Base-by-base conservation (phyloP, 164 flowering plant species). In the Tinospora cordifolia region DNA sequence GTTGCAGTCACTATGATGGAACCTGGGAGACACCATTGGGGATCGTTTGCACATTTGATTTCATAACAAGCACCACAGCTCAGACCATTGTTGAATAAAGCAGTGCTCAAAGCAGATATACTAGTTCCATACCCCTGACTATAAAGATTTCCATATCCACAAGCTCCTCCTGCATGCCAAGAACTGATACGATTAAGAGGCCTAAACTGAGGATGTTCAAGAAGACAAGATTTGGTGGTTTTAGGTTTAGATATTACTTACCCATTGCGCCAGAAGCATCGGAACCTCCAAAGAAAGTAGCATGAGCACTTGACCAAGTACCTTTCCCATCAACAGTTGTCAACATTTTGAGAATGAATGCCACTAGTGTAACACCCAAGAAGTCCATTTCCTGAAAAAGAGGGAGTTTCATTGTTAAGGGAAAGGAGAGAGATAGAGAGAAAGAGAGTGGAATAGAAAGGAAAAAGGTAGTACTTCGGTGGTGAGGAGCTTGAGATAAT, bases 211-310 rank as follows among this genome's bases (percentile, higher is more conserved):
- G 21, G 21, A 19, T 6, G 22, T 51, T 51, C 8, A 15, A 51
- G 59, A 51, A n/a, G 21, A 14, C 1, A 15, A 65, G 60, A 30
- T 24, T 7, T 8, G 19, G 19, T 24, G 44, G 34, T 49, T 34
- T 19, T 10, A 25, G 10, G 3, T 15, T 41, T 62, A n/a, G 6
- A 39, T 41, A 38, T 19, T 68, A 79, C 79, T 40, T 80, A 88
- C 93, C 93, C 90, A 87, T 87, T 77, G 90, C 87, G 3, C 89
- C 90, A 58, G 93, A 87, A 74, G 93, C 93, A 77, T 88, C 93
- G 60, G 87, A 84, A 22, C 89, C 90, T 22, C 93, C 93, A 73
- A 87, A 88, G 81, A 88, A 88, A 6, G 93, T 88, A 51, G 93
- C 93, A 82, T 84, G 93, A 64, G 86, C 93, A 79, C 71, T 76